Conservation (phyloP, 441 rosid genomes). For the Hura crepitans region DNA sequence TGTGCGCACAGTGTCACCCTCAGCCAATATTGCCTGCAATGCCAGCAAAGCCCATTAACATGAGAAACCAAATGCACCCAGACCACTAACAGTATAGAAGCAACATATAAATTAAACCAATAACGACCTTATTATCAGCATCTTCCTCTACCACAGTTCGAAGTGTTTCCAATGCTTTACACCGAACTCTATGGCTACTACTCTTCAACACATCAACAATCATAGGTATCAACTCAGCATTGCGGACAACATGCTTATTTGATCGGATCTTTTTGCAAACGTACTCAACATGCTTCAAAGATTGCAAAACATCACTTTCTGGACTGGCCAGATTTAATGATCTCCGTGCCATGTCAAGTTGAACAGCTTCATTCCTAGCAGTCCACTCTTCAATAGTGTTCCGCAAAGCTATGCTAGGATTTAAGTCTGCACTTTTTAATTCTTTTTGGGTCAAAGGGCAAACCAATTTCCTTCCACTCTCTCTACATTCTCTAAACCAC, state of each 20-base stretch:
- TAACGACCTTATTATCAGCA: constrained; percentile 75
- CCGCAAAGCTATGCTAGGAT: constrained; percentile 81
- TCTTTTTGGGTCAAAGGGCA: constrained; percentile 81
- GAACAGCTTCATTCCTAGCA: constrained; percentile 81
- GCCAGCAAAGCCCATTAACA: constrained; percentile 19
- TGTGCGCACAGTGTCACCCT: constrained; percentile 91
- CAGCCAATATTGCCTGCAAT: constrained; percentile 72
- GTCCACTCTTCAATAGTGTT: constrained; percentile 96
- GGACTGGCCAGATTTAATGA: constrained; percentile 52
- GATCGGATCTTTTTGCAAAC: constrained; percentile 59
- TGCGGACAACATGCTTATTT: constrained; percentile 61
- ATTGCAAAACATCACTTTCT: constrained; percentile 65
- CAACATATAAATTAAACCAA: constrained; percentile 21
- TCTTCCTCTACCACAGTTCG: constrained; percentile 76
- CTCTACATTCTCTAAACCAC: constrained; percentile 80
- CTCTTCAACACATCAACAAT: constrained; percentile 73
- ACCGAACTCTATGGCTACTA: constrained; percentile 63
- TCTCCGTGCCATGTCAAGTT: constrained; percentile 80
- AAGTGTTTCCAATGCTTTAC: constrained; percentile 76
- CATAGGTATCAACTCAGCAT: constrained; percentile 67
- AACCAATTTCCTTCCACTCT: constrained; percentile 49
- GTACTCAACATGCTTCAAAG: constrained; percentile 52
- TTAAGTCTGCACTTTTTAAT: constrained; percentile 55
- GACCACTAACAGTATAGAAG: constrained; percentile 8
- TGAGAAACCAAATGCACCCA: constrained; percentile 14